Conservation (phyloP, 1,139 yeast species). For the Candida freyschussii region DNA sequence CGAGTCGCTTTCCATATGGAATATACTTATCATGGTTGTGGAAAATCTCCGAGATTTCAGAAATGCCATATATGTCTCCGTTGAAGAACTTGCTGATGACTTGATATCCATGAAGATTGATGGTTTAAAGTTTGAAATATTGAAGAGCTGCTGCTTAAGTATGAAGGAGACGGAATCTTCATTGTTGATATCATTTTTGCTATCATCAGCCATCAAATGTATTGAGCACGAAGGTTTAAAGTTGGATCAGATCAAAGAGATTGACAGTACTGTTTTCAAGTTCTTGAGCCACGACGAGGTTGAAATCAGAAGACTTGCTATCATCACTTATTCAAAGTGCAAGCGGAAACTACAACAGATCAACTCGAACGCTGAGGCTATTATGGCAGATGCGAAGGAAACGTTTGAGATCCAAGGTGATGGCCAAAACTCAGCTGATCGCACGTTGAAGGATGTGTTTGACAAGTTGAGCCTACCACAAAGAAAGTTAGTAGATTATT, state of each 20-base stretch:
- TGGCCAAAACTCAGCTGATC: constrained; percentile 12
- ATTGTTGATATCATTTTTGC: constrained; percentile 15
- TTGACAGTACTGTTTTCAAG: constrained; percentile 31
- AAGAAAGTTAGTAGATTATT: constrained; percentile 36
- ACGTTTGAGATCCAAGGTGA: constrained; percentile 10
- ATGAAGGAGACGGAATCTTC: constrained; percentile 10
- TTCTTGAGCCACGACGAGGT: constrained; percentile 34
- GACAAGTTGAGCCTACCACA: constrained; percentile 33
- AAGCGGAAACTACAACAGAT: constrained; percentile 18
- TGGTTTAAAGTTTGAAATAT: constrained; percentile 8
- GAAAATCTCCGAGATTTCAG: constrained; percentile 21
- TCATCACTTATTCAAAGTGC: constrained; percentile 37
- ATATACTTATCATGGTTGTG: constrained; percentile 19
- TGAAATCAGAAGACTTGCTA: constrained; percentile 38
- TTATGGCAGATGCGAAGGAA: constrained; percentile 4
- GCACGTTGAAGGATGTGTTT: constrained; percentile 27
- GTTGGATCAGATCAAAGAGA: constrained; percentile 24
- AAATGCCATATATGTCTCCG: constrained; percentile 21
- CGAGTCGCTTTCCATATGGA: constrained; percentile 17
- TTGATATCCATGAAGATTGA: constrained; percentile 11
- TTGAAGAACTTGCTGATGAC: constrained; percentile 24
- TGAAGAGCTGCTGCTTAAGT: constrained; percentile 13
- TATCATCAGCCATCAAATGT: constrained; percentile 19
- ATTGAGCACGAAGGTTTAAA: constrained; percentile 16
- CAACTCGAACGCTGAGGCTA: constrained; percentile 7